Conservation (phyloP, 495 filamentous ascomycete genomes). For the Echria macrotheca region DNA sequence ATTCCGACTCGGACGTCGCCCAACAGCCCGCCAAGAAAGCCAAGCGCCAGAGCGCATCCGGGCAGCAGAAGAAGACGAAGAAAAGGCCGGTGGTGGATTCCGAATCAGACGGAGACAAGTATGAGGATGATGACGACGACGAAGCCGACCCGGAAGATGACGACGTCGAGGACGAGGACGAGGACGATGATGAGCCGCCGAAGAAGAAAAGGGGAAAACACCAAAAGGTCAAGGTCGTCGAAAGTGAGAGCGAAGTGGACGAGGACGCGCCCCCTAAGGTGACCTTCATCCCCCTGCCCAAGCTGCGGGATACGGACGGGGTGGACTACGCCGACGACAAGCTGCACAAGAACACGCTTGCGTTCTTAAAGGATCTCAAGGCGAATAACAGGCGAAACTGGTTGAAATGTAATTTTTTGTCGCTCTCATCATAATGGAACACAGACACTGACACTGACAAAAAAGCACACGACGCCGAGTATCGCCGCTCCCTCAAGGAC, state of each 20-base stretch:
- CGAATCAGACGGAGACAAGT: slow-evolving; percentile 12
- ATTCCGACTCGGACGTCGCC: slow-evolving; percentile 7
- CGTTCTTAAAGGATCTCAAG: slow-evolving; percentile 70
- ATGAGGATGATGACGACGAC: slow-evolving; percentile 23
- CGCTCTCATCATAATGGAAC: too few species aligned
- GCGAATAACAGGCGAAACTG: slow-evolving; percentile 75
- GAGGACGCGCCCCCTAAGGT: slow-evolving; percentile 31
- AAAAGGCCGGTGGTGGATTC: slow-evolving; percentile 15
- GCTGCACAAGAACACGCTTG: slow-evolving; percentile 75
- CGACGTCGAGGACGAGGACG: slow-evolving; percentile 20
- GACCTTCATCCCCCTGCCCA: slow-evolving; percentile 61
- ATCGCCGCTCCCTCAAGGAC: slow-evolving; percentile 68
- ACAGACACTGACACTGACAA: too few species aligned
- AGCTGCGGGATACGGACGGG: slow-evolving; percentile 60
- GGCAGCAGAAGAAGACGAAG: slow-evolving; percentile 11
- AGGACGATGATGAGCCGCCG: slow-evolving; percentile 18
- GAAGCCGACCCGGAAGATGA: slow-evolving; percentile 23
- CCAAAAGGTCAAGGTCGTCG: slow-evolving; percentile 17
- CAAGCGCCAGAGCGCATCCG: neutral
- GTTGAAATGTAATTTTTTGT: slow-evolving; percentile 60
- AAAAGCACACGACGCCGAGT: slow-evolving; percentile 64
- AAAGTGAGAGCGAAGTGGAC: slow-evolving; percentile 32
- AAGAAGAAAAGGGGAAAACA: slow-evolving; percentile 20
- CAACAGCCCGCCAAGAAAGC: slow-evolving; percentile 1
- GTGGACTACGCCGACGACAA: slow-evolving; percentile 61